Evolutionary conservation across 805 yeast species (phyloP).

Genomic region (Suhomyces pyralidae): DNA sequence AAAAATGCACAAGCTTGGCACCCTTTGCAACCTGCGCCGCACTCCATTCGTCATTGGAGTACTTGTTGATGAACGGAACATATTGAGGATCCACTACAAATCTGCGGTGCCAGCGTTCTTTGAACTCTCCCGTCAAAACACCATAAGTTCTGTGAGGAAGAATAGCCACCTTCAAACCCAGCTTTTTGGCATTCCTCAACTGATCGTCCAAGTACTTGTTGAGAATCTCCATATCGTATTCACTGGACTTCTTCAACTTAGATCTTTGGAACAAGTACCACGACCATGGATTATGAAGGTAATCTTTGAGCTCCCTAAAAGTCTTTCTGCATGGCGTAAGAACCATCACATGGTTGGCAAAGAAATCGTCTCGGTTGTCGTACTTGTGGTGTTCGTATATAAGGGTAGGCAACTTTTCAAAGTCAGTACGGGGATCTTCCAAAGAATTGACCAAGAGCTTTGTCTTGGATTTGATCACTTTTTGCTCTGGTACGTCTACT

Average conservation of each 20-base stretch:
- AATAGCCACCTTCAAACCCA: constrained; percentile 25
- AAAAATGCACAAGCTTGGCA: constrained; percentile 54
- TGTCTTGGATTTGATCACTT: constrained; percentile 10
- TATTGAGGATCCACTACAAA: constrained; percentile 45
- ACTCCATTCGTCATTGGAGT: constrained; percentile 31
- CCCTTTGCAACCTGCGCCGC: constrained; percentile 21
- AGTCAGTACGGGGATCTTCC: constrained; percentile 3
- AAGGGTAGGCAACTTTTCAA: constrained; percentile 16
- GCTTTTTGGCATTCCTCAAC: constrained; percentile 21
- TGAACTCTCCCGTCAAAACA: constrained; percentile 49
- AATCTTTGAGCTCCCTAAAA: constrained; percentile 20
- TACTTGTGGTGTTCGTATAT: constrained; percentile 23
- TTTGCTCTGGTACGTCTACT: constrained; percentile 13
- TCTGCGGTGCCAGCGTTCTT: constrained; percentile 33
- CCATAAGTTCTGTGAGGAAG: constrained; percentile 54
- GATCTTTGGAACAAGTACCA: constrained; percentile 23
- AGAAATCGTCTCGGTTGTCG: constrained; percentile 27
- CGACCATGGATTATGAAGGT: constrained; percentile 26
- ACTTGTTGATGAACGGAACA: constrained; percentile 25
- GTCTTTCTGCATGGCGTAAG: constrained; percentile 44
- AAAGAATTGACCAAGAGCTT: constrained; percentile 9
- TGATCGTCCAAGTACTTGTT: constrained; percentile 50
- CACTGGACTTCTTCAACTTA: constrained; percentile 25
- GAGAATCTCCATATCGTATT: constrained; percentile 55
- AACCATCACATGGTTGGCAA: constrained; percentile 56